phyloP scores from a whole-genome alignment of 306 rosid genomes.

The Cicer arietinum region DNA sequence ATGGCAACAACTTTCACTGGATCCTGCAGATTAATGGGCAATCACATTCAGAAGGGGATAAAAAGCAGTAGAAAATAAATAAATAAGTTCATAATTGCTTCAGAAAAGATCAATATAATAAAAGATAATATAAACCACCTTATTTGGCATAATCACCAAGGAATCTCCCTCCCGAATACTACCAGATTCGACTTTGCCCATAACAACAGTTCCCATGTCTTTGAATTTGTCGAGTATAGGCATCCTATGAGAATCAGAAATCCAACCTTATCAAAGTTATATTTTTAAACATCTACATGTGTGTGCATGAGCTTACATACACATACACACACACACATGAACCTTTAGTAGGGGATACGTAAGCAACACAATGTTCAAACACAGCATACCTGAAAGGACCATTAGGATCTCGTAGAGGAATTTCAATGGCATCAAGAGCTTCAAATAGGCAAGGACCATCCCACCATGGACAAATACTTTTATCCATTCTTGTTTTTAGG shows the following conservation, averaged over 20 bases:
- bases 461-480: slow-evolving; percentile 82
- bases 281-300: not conserved
- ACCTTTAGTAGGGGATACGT: not conserved
- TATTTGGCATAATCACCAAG: slow-evolving; percentile 89
- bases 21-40: slow-evolving; percentile 58
- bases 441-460: slow-evolving; percentile 90
- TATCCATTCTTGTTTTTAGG: slow-evolving; percentile 72
- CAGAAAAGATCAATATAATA: not conserved
- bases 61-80: not conserved
- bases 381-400: slow-evolving; percentile 80
- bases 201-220: slow-evolving; percentile 95
- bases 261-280: slow-evolving; percentile 18
- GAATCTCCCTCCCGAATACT: slow-evolving; percentile 79
- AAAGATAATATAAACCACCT: slow-evolving; percentile 55
- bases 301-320: not conserved
- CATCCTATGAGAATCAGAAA: slow-evolving; percentile 66
- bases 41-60: slow-evolving; percentile 29
- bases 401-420: slow-evolving; percentile 80
- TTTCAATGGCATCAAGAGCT: slow-evolving; percentile 77
- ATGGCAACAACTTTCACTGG: slow-evolving; percentile 78
- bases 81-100: slow-evolving; percentile 1
- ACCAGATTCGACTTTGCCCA: slow-evolving; percentile 99
- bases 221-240: slow-evolving; percentile 90
- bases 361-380: slow-evolving; percentile 20
- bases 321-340: not conserved